These are phyloP conservation scores for Closterium sp. DNA, from an alignment of 139 green algal species.

Conservation along the genomic window DNA sequence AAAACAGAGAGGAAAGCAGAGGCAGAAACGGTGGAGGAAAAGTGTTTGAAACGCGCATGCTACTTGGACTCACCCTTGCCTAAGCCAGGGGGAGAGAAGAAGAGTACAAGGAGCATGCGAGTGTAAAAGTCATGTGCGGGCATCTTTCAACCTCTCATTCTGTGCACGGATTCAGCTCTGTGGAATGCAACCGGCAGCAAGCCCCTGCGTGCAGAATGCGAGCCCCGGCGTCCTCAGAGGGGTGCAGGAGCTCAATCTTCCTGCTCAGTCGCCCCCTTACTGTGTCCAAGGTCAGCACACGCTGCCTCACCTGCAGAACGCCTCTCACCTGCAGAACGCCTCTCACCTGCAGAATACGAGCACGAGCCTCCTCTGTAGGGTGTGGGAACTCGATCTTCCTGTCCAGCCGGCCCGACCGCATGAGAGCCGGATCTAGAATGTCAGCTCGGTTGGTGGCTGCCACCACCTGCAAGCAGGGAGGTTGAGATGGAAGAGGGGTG, in stretches of 20 bases:
- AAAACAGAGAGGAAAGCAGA: not conserved
- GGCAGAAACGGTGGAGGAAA: not conserved
- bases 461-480: conserved; percentile 67
- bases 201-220: conserved; percentile 97
- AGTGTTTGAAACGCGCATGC: too few species aligned
- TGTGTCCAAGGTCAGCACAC: too few species aligned
- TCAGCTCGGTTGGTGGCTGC: conserved; percentile 98
- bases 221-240: conserved; percentile 91
- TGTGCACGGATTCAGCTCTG: too few species aligned
- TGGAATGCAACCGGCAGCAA: too few species aligned
- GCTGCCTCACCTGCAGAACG: too few species aligned
- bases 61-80: too few species aligned
- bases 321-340: too few species aligned
- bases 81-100: too few species aligned
- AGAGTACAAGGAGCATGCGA: too few species aligned
- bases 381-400: conserved; percentile 99
- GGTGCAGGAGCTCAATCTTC: conserved; percentile 99
- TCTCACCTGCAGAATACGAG: conserved; percentile 91
- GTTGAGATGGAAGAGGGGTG: not conserved
- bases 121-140: too few species aligned
- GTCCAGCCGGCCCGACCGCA: conserved; percentile 92
- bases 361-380: conserved; percentile 91
- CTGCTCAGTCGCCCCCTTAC: conserved; percentile 93
- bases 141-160: too few species aligned
- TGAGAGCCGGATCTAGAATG: conserved; percentile 96